Evolutionary conservation across 2,329 filamentous ascomycete species (phyloP).

Genomic region (Macroventuria anomochaeta): DNA sequence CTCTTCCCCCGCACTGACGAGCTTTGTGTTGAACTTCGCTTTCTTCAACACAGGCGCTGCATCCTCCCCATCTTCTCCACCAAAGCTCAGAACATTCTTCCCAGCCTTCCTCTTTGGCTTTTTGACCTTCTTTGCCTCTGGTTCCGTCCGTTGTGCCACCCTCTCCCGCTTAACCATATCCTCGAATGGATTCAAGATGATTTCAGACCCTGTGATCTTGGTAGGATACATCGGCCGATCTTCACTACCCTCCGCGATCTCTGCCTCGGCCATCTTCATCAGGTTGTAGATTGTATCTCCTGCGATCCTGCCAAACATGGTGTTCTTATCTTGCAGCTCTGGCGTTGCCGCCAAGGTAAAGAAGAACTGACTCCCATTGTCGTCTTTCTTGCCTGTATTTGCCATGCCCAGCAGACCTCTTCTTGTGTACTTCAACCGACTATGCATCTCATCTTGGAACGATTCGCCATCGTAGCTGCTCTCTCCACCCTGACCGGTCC

Average conservation of each 20-base stretch:
- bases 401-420: conserved; percentile 95
- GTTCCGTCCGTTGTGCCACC: conserved; percentile 58
- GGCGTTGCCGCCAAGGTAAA: conserved; percentile 83
- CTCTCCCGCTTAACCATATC: conserved; percentile 76
- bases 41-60: conserved; percentile 71
- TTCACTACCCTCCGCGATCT: conserved; percentile 74
- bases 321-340: conserved; percentile 88
- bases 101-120: conserved; percentile 72
- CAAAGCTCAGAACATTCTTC: conserved; percentile 81
- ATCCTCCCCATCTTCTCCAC: conserved; percentile 66
- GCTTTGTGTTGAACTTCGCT: conserved; percentile 77
- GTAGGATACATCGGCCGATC: conserved; percentile 88
- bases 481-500: conserved; percentile 88
- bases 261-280: conserved; percentile 88
- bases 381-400: conserved; percentile 77
- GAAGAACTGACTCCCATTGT: conserved; percentile 97
- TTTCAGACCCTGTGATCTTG: conserved; percentile 75
- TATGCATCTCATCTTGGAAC: conserved; percentile 91
- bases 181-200: conserved; percentile 81
- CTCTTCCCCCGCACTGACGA: conserved; percentile 61
- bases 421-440: conserved; percentile 88
- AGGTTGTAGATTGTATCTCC: conserved; percentile 97
- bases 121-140: conserved; percentile 54
- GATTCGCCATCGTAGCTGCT: conserved; percentile 86
- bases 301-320: conserved; percentile 88